A percentile compares a stretch with the other conserved stretches of the same genome.
phyloP scores from a whole-genome alignment of 139 green algal genomes.

The Coelastrella sp. region DNA sequence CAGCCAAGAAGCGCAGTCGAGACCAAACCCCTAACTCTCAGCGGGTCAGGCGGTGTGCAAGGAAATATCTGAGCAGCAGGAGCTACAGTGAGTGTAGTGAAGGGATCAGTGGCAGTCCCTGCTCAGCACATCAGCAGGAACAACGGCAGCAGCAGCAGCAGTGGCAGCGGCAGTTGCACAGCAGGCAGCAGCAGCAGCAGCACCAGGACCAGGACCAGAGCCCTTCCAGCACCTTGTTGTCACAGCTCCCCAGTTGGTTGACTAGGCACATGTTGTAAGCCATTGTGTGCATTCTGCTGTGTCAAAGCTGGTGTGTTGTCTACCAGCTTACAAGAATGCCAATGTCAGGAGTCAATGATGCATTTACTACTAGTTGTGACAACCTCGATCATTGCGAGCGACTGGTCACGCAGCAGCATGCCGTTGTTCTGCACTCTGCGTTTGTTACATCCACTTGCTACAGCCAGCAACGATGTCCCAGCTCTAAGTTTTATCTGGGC shows the following conservation, averaged over 20 bases:
- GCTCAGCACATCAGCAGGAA: background rate
- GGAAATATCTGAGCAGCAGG: background rate
- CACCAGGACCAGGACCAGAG: background rate
- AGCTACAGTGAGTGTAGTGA: background rate
- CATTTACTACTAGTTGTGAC: background rate
- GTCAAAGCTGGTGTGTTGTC: background rate
- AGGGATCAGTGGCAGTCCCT: background rate
- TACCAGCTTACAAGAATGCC: background rate
- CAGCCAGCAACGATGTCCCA: too few species aligned
- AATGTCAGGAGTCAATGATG: background rate
- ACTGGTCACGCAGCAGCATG: background rate
- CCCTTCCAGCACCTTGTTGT: background rate
- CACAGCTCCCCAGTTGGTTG: slow-evolving; percentile 14
- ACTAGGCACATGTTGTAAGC: background rate
- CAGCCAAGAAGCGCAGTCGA: background rate
- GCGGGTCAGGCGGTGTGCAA: background rate
- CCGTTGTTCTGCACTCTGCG: too few species aligned
- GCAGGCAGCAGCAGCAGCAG: slow-evolving; percentile 5
- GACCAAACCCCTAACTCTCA: too few species aligned
- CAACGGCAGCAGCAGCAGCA: background rate
- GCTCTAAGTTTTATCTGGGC: too few species aligned
- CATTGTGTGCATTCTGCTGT: background rate
- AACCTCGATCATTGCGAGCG: background rate
- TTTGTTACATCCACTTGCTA: too few species aligned
- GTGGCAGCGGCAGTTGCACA: background rate